Conservation (phyloP, 2,329 filamentous ascomycete genomes). For the Elsinoe necatrix region DNA sequence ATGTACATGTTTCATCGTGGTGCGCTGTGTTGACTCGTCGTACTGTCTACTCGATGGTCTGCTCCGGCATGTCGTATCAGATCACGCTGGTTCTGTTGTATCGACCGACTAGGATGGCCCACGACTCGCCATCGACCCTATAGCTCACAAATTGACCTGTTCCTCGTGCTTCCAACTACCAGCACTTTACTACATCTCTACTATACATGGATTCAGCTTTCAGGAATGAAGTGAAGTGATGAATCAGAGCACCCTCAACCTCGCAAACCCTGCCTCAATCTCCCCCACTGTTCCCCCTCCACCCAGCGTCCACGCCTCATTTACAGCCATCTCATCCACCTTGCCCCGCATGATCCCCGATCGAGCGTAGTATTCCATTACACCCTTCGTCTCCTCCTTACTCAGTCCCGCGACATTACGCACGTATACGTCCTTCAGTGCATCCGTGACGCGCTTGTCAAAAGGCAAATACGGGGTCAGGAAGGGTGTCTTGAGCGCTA, state of each 20-base stretch:
- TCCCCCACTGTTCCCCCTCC: conserved; percentile 78
- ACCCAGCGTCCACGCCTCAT: conserved; percentile 75
- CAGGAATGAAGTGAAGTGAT: no score
- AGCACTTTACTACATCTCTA: no score
- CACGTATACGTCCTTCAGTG: conserved; percentile 38
- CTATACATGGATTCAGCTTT: no score
- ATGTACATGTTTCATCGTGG: no score
- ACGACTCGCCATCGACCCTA: no score
- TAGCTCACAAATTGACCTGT: no score
- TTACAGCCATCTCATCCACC: conserved; percentile 62
- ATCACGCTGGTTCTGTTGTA: no score
- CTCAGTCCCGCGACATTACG: conserved; percentile 58
- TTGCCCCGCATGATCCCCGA: conserved; percentile 68
- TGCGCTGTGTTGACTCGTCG: no score
- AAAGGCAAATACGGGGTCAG: conserved; percentile 46
- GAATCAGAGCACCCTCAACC: conserved; percentile 10
- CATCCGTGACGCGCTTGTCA: conserved; percentile 46
- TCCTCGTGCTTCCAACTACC: no score
- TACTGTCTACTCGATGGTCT: no score
- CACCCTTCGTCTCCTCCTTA: conserved; percentile 63
- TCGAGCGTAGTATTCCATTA: conserved; percentile 90
- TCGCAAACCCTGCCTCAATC: conserved; percentile 50
- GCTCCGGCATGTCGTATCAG: no score
- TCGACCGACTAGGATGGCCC: no score
- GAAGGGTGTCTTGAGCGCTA: conserved; percentile 32